These are phyloP conservation scores for Ustilago sp. DNA, from an alignment of 1,284 basidiomycete genomes.

Conservation along the genomic window DNA sequence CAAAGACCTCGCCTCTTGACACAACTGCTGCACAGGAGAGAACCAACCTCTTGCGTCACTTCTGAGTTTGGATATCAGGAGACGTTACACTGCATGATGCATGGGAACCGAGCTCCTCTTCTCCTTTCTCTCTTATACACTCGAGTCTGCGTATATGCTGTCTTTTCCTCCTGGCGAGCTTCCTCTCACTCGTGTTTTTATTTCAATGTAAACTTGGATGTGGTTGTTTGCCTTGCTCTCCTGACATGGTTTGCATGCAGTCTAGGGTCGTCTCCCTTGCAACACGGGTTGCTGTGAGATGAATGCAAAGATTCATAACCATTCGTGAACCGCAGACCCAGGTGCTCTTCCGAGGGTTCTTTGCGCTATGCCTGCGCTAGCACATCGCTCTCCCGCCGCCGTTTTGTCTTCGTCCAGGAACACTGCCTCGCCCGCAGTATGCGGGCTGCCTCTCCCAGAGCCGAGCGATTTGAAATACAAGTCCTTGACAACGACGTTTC, in stretches of 20 bases:
- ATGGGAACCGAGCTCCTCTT: slow-evolving; percentile 2
- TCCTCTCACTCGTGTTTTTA: not conserved
- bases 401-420: not conserved
- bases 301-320: no score
- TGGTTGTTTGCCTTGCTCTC: not conserved
- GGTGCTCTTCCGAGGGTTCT: no score
- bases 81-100: slow-evolving; percentile 8
- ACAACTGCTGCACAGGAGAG: no score
- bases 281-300: no score
- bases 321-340: no score
- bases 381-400: not conserved
- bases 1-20: no score
- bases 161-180: slow-evolving; percentile 2
- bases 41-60: not conserved
- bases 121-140: not conserved
- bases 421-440: no score
- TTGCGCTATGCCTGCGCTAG: no score
- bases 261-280: not conserved
- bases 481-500: not conserved
- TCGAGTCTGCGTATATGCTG: not conserved
- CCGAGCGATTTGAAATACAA: not conserved
- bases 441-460: no score
- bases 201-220: slow-evolving; percentile 3
- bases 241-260: slow-evolving; percentile 3
- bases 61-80: slow-evolving; percentile 14